Evolutionary conservation across 108 stramenopile species (phyloP).

Genomic region (Stephanodiscus triporus): DNA sequence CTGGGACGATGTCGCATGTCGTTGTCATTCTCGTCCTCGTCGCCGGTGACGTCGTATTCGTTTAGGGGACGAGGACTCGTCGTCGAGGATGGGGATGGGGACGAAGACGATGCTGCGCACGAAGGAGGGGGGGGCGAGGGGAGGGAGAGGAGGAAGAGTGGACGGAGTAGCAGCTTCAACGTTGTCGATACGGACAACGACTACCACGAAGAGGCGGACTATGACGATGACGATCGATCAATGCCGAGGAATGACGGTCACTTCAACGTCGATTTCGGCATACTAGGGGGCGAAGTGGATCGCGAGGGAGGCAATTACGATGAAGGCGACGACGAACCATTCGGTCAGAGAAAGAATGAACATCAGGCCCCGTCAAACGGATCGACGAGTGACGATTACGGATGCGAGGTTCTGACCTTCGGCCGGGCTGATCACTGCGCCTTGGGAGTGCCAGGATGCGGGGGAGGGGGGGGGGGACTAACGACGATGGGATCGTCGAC

Average conservation of each 20-base stretch:
- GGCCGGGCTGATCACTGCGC: constrained; percentile 78
- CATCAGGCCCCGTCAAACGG: constrained; percentile 2
- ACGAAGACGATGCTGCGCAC: neutral
- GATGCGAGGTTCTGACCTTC: constrained; percentile 80
- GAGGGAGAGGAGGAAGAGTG: neutral
- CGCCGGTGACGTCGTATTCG: no score
- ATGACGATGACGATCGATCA: constrained; percentile 12
- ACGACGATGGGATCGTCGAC: neutral
- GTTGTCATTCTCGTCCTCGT: constrained; percentile 2
- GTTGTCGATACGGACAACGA: constrained; percentile 3
- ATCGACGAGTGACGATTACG: constrained; percentile 45
- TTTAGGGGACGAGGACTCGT: no score
- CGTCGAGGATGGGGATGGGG: neutral
- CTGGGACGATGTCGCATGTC: constrained; percentile 56
- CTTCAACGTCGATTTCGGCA: constrained; percentile 32
- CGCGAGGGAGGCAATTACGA: constrained; percentile 24
- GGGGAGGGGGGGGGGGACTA: constrained; percentile 3
- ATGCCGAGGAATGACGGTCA: constrained; percentile 18
- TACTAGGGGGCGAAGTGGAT: constrained; percentile 16
- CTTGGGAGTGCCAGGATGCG: constrained; percentile 61
- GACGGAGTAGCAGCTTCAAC: constrained; percentile 32
- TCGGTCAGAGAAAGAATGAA: neutral
- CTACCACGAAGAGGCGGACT: constrained; percentile 25
- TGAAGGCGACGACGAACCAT: constrained; percentile 2
- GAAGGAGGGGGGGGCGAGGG: neutral